phyloP scores from a whole-genome alignment of 345 rosid genomes.

The Bruguiera gymnorhiza region DNA sequence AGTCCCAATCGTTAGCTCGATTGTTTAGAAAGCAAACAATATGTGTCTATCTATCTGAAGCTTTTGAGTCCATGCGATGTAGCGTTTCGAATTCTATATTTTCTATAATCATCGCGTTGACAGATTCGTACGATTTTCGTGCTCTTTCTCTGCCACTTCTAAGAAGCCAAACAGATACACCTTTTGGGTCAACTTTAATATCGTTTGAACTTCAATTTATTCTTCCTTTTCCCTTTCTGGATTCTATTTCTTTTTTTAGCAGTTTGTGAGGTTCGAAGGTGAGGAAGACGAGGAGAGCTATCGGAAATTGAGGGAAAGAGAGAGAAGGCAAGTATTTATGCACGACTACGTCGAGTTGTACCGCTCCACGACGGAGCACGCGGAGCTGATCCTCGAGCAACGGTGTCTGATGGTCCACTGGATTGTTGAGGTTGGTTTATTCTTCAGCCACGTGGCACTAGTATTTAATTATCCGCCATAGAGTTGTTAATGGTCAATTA shows the following conservation, averaged over 20 bases:
- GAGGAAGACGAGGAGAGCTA: constrained; percentile 79
- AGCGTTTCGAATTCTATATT: not conserved
- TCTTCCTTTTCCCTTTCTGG: not conserved
- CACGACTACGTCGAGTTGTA: constrained; percentile 58
- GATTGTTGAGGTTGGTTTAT: constrained; percentile 71
- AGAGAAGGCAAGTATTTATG: constrained; percentile 54
- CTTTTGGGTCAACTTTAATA: not conserved
- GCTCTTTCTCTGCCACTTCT: not conserved
- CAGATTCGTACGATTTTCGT: not conserved
- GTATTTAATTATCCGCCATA: not conserved
- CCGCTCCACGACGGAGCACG: constrained; percentile 43
- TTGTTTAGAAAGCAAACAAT: not conserved
- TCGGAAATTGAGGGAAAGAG: constrained; percentile 60
- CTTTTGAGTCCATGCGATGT: too few species aligned
- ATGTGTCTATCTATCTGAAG: too few species aligned
- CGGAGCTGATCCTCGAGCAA: constrained; percentile 52
- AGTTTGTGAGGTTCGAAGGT: constrained; percentile 45
- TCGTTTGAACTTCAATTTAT: not conserved
- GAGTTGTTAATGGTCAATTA: not conserved
- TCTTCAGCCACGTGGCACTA: not conserved
- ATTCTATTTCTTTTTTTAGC: not conserved
- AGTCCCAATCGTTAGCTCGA: too few species aligned
- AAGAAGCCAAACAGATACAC: not conserved
- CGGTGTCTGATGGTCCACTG: constrained; percentile 71
- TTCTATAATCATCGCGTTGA: not conserved